A percentile compares a stretch with the other conserved stretches of the same genome.
These are phyloP conservation scores for Ogataea populi-albae DNA, from an alignment of 805 yeast species.

Conservation along the genomic window DNA sequence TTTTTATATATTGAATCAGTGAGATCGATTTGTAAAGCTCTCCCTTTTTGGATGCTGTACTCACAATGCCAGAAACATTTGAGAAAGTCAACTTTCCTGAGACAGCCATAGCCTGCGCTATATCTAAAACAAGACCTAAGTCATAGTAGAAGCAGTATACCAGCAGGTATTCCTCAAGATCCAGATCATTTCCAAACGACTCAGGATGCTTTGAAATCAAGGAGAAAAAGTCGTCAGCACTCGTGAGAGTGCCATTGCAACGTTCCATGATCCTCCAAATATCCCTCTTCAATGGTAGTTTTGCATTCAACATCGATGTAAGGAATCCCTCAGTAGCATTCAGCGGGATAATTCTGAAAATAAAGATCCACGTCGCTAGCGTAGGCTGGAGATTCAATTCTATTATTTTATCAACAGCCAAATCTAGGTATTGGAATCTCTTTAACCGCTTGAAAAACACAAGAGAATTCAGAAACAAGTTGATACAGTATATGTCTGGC, in stretches of 20 bases:
- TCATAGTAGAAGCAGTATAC: slow-evolving; percentile 11
- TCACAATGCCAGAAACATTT: slow-evolving; percentile 5
- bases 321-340: slow-evolving; percentile 1
- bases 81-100: not conserved
- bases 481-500: slow-evolving; percentile 11
- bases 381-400: slow-evolving; percentile 12
- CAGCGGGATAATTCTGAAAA: slow-evolving; percentile 7
- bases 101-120: slow-evolving; percentile 5
- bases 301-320: slow-evolving; percentile 8
- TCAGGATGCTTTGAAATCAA: slow-evolving; percentile 10
- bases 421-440: not conserved
- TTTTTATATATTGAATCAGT: slow-evolving; percentile 4
- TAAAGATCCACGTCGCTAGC: slow-evolving; percentile 12
- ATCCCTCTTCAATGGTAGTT: slow-evolving; percentile 9
- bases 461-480: slow-evolving; percentile 9
- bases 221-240: slow-evolving; percentile 7
- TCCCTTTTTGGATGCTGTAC: slow-evolving; percentile 4
- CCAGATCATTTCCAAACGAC: slow-evolving; percentile 8
- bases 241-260: slow-evolving; percentile 1
- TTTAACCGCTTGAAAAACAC: too few relatives aligned
- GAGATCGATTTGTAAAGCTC: slow-evolving; percentile 14
- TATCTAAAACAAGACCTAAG: slow-evolving; percentile 5
- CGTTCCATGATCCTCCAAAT: slow-evolving; percentile 8
- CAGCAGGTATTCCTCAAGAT: slow-evolving; percentile 7
- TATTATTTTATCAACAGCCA: slow-evolving; percentile 7